phyloP scores from a whole-genome alignment of 768 basidiomycete genomes.

The Tricholoma furcatifolium region DNA sequence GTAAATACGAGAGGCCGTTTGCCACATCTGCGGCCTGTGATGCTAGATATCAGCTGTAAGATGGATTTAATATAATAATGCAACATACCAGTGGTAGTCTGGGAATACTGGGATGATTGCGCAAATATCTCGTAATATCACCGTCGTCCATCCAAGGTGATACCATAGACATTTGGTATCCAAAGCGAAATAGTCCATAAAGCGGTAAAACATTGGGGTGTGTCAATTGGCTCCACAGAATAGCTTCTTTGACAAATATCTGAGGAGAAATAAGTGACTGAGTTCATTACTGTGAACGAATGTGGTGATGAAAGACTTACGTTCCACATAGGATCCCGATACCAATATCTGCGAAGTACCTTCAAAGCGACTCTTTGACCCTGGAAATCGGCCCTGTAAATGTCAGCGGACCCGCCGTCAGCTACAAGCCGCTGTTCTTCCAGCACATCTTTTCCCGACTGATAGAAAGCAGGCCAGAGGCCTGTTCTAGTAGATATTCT shows the following conservation, averaged over 20 bases:
- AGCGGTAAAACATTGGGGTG: constrained; percentile 15
- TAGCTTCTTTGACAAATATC: neutral
- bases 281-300: neutral
- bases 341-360: neutral
- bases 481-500: neutral
- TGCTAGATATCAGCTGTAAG: too few species aligned
- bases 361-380: neutral
- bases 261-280: neutral
- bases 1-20: constrained; percentile 11
- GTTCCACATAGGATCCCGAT: neutral
- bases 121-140: constrained; percentile 9
- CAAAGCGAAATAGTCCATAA: constrained; percentile 12
- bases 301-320: neutral
- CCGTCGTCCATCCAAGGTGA: constrained; percentile 18
- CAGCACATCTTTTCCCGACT: neutral
- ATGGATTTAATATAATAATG: too few species aligned
- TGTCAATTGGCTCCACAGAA: constrained; percentile 3
- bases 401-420: neutral
- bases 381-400: neutral
- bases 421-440: neutral
- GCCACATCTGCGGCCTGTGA: constrained; percentile 14
- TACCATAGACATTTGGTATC: constrained; percentile 12
- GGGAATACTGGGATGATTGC: neutral
- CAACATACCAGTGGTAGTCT: constrained; percentile 13
- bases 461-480: neutral